Base-by-base conservation (phyloP, 306 rosid species). In the Vicia villosa region DNA sequence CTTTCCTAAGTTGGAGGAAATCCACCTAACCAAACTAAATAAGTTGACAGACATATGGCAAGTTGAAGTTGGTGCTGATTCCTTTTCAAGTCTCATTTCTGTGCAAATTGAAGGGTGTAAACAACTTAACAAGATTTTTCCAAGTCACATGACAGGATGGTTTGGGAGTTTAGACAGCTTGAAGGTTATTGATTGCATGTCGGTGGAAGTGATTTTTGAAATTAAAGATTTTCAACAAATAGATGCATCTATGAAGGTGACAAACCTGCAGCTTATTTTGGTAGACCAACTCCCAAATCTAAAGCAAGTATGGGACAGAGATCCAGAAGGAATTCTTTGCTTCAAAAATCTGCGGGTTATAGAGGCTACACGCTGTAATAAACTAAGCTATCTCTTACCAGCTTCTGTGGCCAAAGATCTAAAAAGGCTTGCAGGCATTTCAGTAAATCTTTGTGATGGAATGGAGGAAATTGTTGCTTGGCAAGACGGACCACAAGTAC, bases 401-500 rank as follows among this genome's bases (percentile, higher is more conserved):
- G 6, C 57, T 62, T 45, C 81, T 17, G n/a, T 80, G 21, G 61
- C 67, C 54, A 80, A 5, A 6, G 46, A 5, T 47, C 68, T 77
- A 45, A 2, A 46, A 12, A 75, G 42, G 1, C 21, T 57, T 1
- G 22, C 59, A 28, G 0, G 3, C 19, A 26, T 80, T 66, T 0
- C 0, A 3, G 14, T 76, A 28, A 0, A 0, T 0, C 0, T 3
- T 0, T 79, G 78, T 12, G 0, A 0, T 1, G 32, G 4, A 20
- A 64, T 66, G 77, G n/a, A 58, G 43, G 69, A 75, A 15, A 75
- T 75, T 47, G 45, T 75, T 74, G 42, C 62, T 14, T 6, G 45
- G 49, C 14, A 49, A 4, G 34, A 38, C 7, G 68, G 28, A 41
- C 14, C 66, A 70, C 20, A 55, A 28, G 15, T 3, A n/a, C 1